A percentile compares a stretch with the other conserved stretches of the same genome.
phyloP scores from a whole-genome alignment of 345 rosid genomes.

The Sonneratia alba region DNA sequence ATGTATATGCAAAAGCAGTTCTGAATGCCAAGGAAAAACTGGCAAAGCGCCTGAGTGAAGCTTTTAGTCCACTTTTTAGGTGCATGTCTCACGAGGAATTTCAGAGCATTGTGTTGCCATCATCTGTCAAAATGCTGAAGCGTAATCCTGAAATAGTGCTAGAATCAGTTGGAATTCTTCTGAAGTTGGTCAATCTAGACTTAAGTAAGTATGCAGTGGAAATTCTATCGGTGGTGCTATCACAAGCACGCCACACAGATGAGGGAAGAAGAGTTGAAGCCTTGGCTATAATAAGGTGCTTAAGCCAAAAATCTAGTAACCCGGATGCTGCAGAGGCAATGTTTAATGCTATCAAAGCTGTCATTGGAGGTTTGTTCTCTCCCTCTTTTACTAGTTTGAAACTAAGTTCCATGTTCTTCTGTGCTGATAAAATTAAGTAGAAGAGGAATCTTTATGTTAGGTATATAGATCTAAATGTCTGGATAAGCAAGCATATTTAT shows the following conservation, averaged over 20 bases:
- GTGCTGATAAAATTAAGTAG: background rate
- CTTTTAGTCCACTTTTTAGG: conserved; percentile 51
- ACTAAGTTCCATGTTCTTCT: background rate
- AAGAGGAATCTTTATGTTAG: background rate
- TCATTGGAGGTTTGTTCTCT: conserved; percentile 66
- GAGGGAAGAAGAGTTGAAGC: conserved; percentile 74
- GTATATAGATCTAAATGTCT: background rate
- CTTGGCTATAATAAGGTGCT: conserved; percentile 48
- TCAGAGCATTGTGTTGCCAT: conserved; percentile 65
- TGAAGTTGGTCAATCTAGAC: conserved; percentile 61
- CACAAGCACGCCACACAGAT: conserved; percentile 82
- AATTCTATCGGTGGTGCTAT: conserved; percentile 55
- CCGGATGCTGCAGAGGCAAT: conserved; percentile 84
- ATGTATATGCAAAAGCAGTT: conserved; percentile 71
- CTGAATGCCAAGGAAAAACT: conserved; percentile 78
- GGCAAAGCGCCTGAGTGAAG: conserved; percentile 43
- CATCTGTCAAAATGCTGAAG: conserved; percentile 83
- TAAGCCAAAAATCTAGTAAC: conserved; percentile 82
- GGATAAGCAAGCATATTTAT: background rate
- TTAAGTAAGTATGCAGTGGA: conserved; percentile 84
- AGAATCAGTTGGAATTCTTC: conserved; percentile 66
- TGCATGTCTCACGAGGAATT: conserved; percentile 67
- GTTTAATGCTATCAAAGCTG: conserved; percentile 62
- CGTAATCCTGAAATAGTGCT: conserved; percentile 93
- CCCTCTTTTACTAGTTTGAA: background rate